Conservation (phyloP, 306 rosid genomes). For the Luffa acutangula region DNA sequence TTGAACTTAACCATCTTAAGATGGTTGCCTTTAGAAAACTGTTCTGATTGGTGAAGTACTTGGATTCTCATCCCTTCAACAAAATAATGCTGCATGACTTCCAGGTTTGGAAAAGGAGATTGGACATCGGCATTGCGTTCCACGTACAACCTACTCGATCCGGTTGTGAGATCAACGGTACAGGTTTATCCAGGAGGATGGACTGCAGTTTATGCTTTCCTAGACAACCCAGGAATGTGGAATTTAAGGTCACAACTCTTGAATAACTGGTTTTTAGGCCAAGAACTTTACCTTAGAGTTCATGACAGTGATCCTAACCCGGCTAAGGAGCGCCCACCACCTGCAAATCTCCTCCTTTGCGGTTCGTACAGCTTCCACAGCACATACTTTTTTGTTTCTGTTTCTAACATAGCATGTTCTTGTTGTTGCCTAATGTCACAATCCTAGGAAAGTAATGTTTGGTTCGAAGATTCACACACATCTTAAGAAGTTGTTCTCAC, state of each 20-base stretch:
- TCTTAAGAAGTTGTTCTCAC: not conserved
- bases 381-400: constrained; percentile 1
- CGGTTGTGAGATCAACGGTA: constrained; percentile 34
- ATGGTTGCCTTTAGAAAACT: not conserved
- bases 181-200: constrained; percentile 45
- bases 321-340: constrained; percentile 56
- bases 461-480: not conserved
- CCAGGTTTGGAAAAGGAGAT: constrained; percentile 32
- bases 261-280: constrained; percentile 57
- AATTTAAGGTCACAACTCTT: constrained; percentile 65
- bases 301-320: constrained; percentile 53
- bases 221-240: constrained; percentile 92
- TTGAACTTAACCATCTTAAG: not conserved
- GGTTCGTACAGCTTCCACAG: constrained; percentile 33
- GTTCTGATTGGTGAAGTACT: not conserved
- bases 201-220: constrained; percentile 71
- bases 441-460: not conserved
- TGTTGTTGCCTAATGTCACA: not conserved
- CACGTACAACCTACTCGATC: constrained; percentile 28
- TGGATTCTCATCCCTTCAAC: not conserved
- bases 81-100: not conserved
- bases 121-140: constrained; percentile 22
- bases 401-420: not conserved
- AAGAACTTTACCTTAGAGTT: constrained; percentile 65
- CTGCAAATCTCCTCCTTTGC: constrained; percentile 45